A percentile compares a stretch with the other conserved stretches of the same genome.
phyloP scores from a whole-genome alignment of 1,284 basidiomycete species.

The Microbotryomycetes sp. region DNA sequence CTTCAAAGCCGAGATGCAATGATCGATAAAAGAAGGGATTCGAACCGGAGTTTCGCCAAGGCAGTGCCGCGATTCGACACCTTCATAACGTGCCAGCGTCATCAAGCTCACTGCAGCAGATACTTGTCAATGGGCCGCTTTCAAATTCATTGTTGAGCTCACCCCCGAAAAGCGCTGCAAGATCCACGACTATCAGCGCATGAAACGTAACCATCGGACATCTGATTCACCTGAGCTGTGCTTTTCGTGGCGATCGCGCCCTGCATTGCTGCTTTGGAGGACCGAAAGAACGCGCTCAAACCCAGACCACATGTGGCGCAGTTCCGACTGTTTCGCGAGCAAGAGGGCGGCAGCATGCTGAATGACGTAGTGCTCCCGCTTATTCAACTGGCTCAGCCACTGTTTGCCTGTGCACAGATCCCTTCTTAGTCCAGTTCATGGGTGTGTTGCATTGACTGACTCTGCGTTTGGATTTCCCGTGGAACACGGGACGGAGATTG shows the following conservation, averaged over 20 bases:
- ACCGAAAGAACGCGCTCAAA: not conserved
- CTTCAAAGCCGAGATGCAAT: conserved; percentile 21
- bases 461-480: no score
- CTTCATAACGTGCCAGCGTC: conserved; percentile 10
- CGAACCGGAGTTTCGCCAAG: not conserved
- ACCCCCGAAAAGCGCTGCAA: conserved; percentile 16
- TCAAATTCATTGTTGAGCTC: not conserved
- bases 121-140: not conserved
- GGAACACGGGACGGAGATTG: no score
- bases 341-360: conserved; percentile 18
- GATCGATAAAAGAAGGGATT: conserved; percentile 24
- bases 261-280: not conserved
- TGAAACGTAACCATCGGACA: not conserved
- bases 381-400: not conserved
- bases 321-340: conserved; percentile 6
- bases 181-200: not conserved
- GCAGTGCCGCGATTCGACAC: conserved; percentile 12
- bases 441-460: no score
- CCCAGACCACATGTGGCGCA: not conserved
- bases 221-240: not conserved
- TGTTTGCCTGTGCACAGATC: no score
- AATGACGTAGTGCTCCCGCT: conserved; percentile 14
- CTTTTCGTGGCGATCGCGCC: not conserved
- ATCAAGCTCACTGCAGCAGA: not conserved
- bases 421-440: no score